Base-by-base conservation (phyloP, 2,329 filamentous ascomycete genomes). In the Fusarium oligoseptatum region DNA sequence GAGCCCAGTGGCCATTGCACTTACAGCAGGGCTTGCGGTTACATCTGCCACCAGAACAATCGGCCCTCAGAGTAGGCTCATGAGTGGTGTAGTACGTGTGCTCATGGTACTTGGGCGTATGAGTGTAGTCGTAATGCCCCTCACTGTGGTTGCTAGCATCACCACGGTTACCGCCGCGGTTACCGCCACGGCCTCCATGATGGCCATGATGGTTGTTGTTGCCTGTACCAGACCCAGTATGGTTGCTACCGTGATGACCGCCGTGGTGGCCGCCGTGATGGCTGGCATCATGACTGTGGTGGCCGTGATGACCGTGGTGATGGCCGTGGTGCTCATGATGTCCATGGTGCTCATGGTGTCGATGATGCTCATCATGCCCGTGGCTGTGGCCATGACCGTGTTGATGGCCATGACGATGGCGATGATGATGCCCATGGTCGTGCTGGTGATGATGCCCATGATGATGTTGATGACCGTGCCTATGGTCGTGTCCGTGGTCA, bases 1-100 rank as follows among this genome's bases (percentile, higher is more conserved):
- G 75, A 20, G 79, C 79, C 77, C 77, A 80, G 55, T 78, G 58
- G 9, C 70, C 70, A 34, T 75, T 69, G 64, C 77, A 80, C 72
- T 81, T 70, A 43, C 67, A 63, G 74, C 77, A 81, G 37, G 73
- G 67, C 73, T 80, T 79, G 52, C 72, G 74, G 37, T 69, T 61
- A 67, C 77, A 79, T 32, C 77, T 67, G 10, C 68, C 61, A 39
- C 77, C 73, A n/a, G 67, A 22, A 52, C 77, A 78, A 22, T 67
- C 48, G n/a, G 71, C 56, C 45, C 73, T 70, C 58, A 74, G 66
- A 68, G 67, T 67, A 52, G 73, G 70, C 45, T 60, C 24, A 27
- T 70, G 67, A 10, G 58, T 67, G 41, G 29, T 67, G 56, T 71
- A 62, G 34, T 66, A 60, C 9, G 66, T 65, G 39, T 71, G 60